These are phyloP conservation scores for Solanum clarkiae DNA, from an alignment of 257 asterid species.

Conservation along the genomic window DNA sequence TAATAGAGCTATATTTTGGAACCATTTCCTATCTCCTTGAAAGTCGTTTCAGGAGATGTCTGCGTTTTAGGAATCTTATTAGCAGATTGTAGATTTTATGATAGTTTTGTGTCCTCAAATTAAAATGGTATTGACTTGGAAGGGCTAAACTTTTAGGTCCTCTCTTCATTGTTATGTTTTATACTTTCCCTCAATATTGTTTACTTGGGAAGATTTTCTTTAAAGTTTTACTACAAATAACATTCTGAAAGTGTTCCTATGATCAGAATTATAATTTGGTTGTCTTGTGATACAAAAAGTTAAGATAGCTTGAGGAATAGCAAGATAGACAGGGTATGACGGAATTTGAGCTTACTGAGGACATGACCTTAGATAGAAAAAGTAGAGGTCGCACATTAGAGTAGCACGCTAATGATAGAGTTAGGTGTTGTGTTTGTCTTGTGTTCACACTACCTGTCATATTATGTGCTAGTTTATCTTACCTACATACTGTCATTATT, in stretches of 20 bases:
- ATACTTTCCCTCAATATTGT: not conserved
- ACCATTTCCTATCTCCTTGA: not conserved
- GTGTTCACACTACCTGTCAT: too few species aligned
- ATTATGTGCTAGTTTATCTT: too few species aligned
- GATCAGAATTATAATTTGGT: not conserved
- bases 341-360: too few species aligned
- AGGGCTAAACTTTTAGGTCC: not conserved
- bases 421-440: too few species aligned
- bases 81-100: not conserved
- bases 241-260: not conserved
- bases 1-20: too few species aligned
- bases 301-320: constrained; percentile 51
- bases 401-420: too few species aligned
- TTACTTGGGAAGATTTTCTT: not conserved
- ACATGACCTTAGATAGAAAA: too few species aligned
- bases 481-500: too few species aligned
- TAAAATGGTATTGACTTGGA: not conserved
- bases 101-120: not conserved
- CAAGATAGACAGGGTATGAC: too few species aligned
- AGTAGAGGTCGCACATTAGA: too few species aligned
- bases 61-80: not conserved
- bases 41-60: not conserved
- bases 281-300: constrained; percentile 48
- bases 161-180: not conserved
- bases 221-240: not conserved